Evolutionary conservation across 2,329 filamentous ascomycete species (phyloP).

Genomic region (Arthrobotrys sinensis): DNA sequence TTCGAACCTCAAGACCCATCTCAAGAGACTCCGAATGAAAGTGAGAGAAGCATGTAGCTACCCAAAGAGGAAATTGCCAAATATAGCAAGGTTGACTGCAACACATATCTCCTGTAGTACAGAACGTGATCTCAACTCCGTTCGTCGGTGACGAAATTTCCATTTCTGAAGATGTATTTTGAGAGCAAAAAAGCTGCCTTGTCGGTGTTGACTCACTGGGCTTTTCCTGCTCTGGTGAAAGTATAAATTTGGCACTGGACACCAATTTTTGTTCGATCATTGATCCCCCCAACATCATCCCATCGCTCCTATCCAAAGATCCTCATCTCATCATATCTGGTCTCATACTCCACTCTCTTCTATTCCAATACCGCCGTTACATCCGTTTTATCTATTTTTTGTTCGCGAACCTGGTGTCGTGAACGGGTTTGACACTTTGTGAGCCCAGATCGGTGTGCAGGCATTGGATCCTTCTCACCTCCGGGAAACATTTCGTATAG

Average conservation of each 20-base stretch:
- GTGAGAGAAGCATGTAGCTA: neutral
- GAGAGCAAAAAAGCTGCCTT: slow-evolving; percentile 44
- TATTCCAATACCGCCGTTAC: slow-evolving; percentile 39
- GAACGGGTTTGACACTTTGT: neutral
- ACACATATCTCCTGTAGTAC: slow-evolving; percentile 49
- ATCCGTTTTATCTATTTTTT: slow-evolving; percentile 14
- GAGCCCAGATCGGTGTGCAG: slow-evolving; percentile 6
- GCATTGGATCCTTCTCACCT: slow-evolving; percentile 56
- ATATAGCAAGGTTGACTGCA: slow-evolving; percentile 40
- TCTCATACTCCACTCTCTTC: slow-evolving; percentile 2
- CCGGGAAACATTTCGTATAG: slow-evolving; percentile 41
- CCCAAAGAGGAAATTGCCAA: slow-evolving; percentile 26
- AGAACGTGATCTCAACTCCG: slow-evolving; percentile 39
- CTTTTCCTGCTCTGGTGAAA: slow-evolving; percentile 43
- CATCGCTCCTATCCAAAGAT: slow-evolving; percentile 45
- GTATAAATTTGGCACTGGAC: slow-evolving; percentile 58
- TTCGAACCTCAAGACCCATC: too few species aligned
- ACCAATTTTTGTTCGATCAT: slow-evolving; percentile 31
- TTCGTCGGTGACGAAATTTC: slow-evolving; percentile 23
- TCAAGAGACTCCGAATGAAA: neutral
- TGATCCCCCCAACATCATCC: slow-evolving; percentile 55
- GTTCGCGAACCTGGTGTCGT: slow-evolving; percentile 8
- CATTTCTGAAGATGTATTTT: slow-evolving; percentile 9
- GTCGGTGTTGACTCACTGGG: slow-evolving; percentile 45
- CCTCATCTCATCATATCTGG: slow-evolving; percentile 31